Conservation (phyloP, 2,329 filamentous ascomycete genomes). For the Penicillium oxalicum region DNA sequence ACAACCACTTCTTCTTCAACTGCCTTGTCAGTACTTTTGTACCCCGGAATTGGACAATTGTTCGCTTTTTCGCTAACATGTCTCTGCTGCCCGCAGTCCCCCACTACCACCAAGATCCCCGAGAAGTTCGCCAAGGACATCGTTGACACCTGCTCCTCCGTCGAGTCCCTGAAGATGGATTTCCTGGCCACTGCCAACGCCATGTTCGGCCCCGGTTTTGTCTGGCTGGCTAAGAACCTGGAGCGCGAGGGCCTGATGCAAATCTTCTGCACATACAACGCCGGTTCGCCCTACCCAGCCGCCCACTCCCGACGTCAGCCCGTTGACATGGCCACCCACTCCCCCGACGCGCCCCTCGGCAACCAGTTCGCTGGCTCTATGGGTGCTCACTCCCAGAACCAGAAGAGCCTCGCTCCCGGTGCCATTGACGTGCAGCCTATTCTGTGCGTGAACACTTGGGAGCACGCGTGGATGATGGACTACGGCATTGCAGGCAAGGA, state of each 20-base stretch:
- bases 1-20: slow-evolving; percentile 61
- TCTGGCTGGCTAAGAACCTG: slow-evolving; percentile 74
- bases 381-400: slow-evolving; percentile 29
- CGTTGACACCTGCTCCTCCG: slow-evolving; percentile 66
- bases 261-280: slow-evolving; percentile 83
- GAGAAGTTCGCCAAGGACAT: slow-evolving; percentile 54
- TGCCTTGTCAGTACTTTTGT: slow-evolving; percentile 34
- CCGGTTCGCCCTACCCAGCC: slow-evolving; percentile 78
- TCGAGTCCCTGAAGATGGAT: slow-evolving; percentile 74
- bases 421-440: slow-evolving; percentile 62
- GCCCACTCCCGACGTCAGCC: slow-evolving; percentile 72
- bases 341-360: slow-evolving; percentile 27
- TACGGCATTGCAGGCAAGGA: slow-evolving; percentile 73
- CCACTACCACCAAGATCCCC: slow-evolving; percentile 49
- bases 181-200: slow-evolving; percentile 72
- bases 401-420: slow-evolving; percentile 36
- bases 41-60: neutral
- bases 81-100: slow-evolving; percentile 24
- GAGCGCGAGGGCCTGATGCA: slow-evolving; percentile 48
- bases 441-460: slow-evolving; percentile 91
- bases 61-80: slow-evolving; percentile 7
- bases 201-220: slow-evolving; percentile 97
- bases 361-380: slow-evolving; percentile 34
- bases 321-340: slow-evolving; percentile 42
- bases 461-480: slow-evolving; percentile 85